These are phyloP conservation scores for Penicillium capsulatum DNA, from an alignment of 2,329 filamentous ascomycete genomes.

Conservation along the genomic window DNA sequence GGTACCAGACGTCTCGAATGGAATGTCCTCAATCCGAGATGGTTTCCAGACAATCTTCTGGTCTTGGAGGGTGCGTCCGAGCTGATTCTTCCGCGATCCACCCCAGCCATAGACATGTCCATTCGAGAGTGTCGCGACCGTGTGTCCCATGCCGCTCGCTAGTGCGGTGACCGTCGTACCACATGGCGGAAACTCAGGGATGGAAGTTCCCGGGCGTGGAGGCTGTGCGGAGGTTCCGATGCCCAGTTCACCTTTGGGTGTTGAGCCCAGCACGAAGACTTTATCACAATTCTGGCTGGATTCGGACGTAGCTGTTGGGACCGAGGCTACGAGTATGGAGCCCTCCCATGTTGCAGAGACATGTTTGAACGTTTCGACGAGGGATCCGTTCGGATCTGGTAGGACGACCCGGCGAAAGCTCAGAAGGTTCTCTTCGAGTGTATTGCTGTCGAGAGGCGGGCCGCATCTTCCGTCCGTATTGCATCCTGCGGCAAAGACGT, in stretches of 20 bases:
- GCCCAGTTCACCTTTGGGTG: conserved; percentile 69
- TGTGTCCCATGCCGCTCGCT: conserved; percentile 72
- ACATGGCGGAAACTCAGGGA: conserved; percentile 62
- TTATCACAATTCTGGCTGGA: background rate
- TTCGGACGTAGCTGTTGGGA: background rate
- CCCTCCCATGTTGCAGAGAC: conserved; percentile 77
- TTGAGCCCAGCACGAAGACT: conserved; percentile 63
- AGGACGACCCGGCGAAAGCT: conserved; percentile 30
- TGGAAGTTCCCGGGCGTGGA: conserved; percentile 32
- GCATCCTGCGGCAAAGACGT: conserved; percentile 64
- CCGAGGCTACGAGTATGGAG: conserved; percentile 55
- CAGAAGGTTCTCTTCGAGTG: conserved; percentile 11
- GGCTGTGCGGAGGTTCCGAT: conserved; percentile 43
- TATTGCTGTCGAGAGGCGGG: background rate
- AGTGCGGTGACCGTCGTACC: conserved; percentile 60
- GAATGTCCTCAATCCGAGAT: conserved; percentile 54
- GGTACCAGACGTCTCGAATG: conserved; percentile 62
- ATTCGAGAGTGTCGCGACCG: conserved; percentile 66
- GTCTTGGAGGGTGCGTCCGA: conserved; percentile 56
- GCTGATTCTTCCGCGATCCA: conserved; percentile 76
- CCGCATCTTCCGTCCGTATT: conserved; percentile 48
- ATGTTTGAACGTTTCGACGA: conserved; percentile 37
- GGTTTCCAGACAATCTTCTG: conserved; percentile 55
- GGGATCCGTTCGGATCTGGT: conserved; percentile 4
- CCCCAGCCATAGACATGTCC: conserved; percentile 88